phyloP scores from a whole-genome alignment of 2,329 filamentous ascomycete species.

The Stenocarpella maydis region DNA sequence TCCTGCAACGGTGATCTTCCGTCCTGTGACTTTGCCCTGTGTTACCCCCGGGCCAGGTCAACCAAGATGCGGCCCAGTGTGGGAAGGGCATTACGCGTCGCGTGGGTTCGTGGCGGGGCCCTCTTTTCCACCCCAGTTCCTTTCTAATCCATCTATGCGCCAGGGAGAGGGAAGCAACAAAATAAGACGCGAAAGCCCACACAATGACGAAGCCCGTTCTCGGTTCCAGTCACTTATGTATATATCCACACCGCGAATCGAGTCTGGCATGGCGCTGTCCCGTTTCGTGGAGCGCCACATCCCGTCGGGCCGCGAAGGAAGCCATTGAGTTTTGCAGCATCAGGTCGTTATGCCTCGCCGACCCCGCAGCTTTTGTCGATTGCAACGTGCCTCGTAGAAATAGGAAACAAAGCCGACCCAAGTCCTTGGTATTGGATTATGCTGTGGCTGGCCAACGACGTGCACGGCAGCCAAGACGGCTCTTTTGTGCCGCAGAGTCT shows the following conservation, averaged over 20 bases:
- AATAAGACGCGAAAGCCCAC: slow-evolving; percentile 11
- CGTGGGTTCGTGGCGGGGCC: slow-evolving; percentile 2
- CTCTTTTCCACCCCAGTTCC: slow-evolving; percentile 14
- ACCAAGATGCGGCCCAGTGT: slow-evolving; percentile 14
- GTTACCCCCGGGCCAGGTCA: slow-evolving; percentile 2
- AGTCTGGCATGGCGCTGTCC: neutral
- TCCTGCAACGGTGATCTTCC: neutral
- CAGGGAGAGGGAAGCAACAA: slow-evolving; percentile 13
- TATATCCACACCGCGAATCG: slow-evolving; percentile 2
- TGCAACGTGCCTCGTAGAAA: neutral
- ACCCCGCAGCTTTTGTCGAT: neutral
- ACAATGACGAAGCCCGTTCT: slow-evolving; percentile 28
- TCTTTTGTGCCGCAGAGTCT: neutral
- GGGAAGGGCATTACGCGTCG: slow-evolving; percentile 31
- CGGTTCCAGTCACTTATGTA: slow-evolving; percentile 20
- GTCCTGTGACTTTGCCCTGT: neutral
- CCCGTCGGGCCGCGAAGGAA: neutral
- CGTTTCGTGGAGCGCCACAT: slow-evolving; percentile 19
- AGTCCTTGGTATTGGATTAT: slow-evolving; percentile 1
- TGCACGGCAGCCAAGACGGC: slow-evolving; percentile 2
- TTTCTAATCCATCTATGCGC: slow-evolving; percentile 16
- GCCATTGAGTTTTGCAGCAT: neutral
- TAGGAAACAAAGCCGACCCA: neutral
- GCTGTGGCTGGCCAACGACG: neutral
- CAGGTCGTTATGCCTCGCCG: neutral